Evolutionary conservation across 805 yeast genomes (phyloP), one percentile per base, ranked within the genome.

Genomic region (Metschnikowia noctiluminum): DNA sequence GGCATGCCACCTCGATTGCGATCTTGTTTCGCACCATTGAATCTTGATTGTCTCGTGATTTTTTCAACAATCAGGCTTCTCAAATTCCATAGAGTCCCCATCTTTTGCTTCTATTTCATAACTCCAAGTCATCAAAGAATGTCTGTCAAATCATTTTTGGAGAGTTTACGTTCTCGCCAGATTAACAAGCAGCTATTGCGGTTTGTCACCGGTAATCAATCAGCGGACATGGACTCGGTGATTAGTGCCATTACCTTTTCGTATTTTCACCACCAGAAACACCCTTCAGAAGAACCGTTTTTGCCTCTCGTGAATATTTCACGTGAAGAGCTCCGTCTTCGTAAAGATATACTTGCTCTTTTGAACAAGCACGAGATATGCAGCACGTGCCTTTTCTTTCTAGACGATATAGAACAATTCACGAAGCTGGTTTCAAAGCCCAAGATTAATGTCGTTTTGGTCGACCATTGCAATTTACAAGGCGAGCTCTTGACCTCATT

Each of bases 161-260:
- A 47, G 59, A 57, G 50, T 38, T 50, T 37, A 45, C 55, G 41
- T 37, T 60, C 38, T 54, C 55, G 9, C 28, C 56, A 35, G 43
- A 49, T 10, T 31, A 54, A 35, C 35, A 56, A 27, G 38, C 46
- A 34, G 7, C 39, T 28, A 63, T 68, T 68, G 34, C 53, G 58
- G 30, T 60, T 85, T 21, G 91, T 85, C 0, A 70, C 85, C 0
- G 97, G 97, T 1, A 90, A 90, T 61, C 94, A 89, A 59, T 80
- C 94, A 5, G 91, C 94, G 0, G 86, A 92, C 65, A 70, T 94
- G 69, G 99, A 92, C 65, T 91, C 97, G 0, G 85, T 90, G 31
- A 79, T 89, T 1, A 77, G 85, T 47, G 84, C 97, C 0, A 70
- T 94, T 6, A 61, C 86, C 3, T 87, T 83, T 60, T 83, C 96